Evolutionary conservation across 2,329 filamentous ascomycete species (phyloP).

Genomic region (Dothidotthia symphoricarpi): DNA sequence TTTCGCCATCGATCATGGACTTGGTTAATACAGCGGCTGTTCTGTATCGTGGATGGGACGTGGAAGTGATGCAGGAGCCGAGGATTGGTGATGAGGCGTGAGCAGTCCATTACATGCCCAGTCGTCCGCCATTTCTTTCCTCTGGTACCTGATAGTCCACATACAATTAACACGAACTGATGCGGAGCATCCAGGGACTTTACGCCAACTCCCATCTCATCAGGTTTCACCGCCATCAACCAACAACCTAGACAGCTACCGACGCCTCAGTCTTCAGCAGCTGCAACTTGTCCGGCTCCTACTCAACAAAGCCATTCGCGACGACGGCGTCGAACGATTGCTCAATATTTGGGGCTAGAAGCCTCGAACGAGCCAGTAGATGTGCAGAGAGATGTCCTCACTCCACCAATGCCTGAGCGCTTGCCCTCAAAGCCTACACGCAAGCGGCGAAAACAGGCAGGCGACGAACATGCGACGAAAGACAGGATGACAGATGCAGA

Average conservation of each 20-base stretch:
- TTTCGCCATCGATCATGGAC: conserved; percentile 3
- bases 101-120: conserved; percentile 19
- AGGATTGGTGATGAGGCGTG: conserved; percentile 21
- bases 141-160: conserved; percentile 1
- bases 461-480: neutral
- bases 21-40: neutral
- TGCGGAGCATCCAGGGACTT: conserved; percentile 4
- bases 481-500: neutral
- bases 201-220: conserved; percentile 1
- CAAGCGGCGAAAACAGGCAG: conserved; percentile 13
- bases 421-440: conserved; percentile 4
- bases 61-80: conserved; percentile 3
- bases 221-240: conserved; percentile 32
- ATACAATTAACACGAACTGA: too few relatives aligned
- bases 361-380: conserved; percentile 16
- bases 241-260: conserved; percentile 8
- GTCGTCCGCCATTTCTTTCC: conserved; percentile 3
- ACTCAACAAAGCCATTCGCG: conserved; percentile 5
- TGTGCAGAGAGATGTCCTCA: conserved; percentile 16
- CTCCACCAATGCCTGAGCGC: conserved; percentile 2
- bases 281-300: too few relatives aligned
- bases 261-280: conserved; percentile 10
- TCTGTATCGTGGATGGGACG: conserved; percentile 7
- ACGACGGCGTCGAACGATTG: conserved; percentile 26
- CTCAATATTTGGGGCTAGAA: conserved; percentile 30